Evolutionary conservation across 345 rosid species (phyloP), one percentile per base, ranked within the genome.

Genomic region (sweet orange (Citrus sinensis)): DNA sequence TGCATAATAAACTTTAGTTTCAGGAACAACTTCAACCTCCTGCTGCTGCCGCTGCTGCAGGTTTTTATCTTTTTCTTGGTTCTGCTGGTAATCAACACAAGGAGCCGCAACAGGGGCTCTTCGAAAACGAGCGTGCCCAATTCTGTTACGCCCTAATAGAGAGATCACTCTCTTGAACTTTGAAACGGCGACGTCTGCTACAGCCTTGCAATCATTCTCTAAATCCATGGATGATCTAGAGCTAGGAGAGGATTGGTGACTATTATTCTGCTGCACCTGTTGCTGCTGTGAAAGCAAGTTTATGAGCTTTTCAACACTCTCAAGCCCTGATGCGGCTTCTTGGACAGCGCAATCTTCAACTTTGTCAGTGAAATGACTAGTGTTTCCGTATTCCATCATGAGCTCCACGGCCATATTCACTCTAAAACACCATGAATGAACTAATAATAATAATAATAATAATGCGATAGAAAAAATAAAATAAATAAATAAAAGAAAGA

Each of bases 51-150:
- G 32, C 17, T 46, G 51, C 67, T 74, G 83, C 22, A 16, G 24
- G 63, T 67, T 37, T 8, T 32, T 62, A 32, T 82, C 76, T 69
- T 32, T 62, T 39, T 82, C 79, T 66, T 61, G 80, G 27, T 66
- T 69, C 49, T 76, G 80, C 78, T 56, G 58, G 16, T 80, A 22
- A 13, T 11, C 74, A 11, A 49, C 75, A 10, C 76, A 46, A 25
- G 30, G 75, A 61, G 24, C 56, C 64, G 76, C 67, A 14, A 86
- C 54, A 54, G 95, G 96, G 74, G 86, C 97, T 2, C 98, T 85
- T 70, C 98, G 81, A 71, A 96, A 96, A 73, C 99, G 95, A 61
- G 99, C 99, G 61, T 94, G 99, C 22, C 99, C 99, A 74, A 93
- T 94, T 74, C 94, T 79, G 65, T 88, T 89, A 34, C 94, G 92